Percentiles rank a stretch among this genome's conserved stretches.
Evolutionary conservation across 2,329 filamentous ascomycete species (phyloP).

Genomic region (Fonsecaea erecta): DNA sequence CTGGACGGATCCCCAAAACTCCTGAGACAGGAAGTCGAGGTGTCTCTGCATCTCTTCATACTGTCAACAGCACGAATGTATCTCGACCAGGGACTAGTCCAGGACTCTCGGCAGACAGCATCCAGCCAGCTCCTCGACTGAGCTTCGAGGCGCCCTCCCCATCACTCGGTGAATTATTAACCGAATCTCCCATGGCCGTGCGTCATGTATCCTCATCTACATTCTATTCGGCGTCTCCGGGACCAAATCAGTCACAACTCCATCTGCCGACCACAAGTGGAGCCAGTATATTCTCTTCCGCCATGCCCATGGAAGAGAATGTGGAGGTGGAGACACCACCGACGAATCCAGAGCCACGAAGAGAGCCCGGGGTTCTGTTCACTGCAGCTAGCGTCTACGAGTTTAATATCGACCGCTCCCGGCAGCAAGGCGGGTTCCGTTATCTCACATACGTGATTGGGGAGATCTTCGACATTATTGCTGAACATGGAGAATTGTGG

Average conservation of each 20-base stretch:
- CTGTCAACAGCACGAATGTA: constrained; percentile 24
- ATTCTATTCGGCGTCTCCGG: constrained; percentile 39
- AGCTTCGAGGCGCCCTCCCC: constrained; percentile 53
- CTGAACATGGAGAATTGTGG: constrained; percentile 96
- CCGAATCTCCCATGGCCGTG: constrained; percentile 24
- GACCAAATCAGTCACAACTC: constrained; percentile 57
- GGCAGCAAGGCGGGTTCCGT: constrained; percentile 91
- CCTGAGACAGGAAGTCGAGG: constrained; percentile 24
- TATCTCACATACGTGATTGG: constrained; percentile 95
- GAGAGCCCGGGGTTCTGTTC: constrained; percentile 73
- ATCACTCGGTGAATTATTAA: constrained; percentile 31
- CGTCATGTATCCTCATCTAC: constrained; percentile 39
- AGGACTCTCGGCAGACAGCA: constrained; percentile 24
- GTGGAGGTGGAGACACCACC: constrained; percentile 43
- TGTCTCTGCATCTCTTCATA: constrained; percentile 25
- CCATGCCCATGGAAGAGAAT: constrained; percentile 76
- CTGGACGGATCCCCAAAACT: constrained; percentile 41
- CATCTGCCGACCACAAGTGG: constrained; percentile 48
- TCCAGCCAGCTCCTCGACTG: constrained; percentile 47
- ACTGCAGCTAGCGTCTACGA: constrained; percentile 92
- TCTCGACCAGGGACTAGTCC: constrained; percentile 35
- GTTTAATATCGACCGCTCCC: constrained; percentile 92
- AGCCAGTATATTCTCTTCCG: constrained; percentile 78
- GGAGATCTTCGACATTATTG: constrained; percentile 92
- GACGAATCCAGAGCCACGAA: constrained; percentile 40